Base-by-base conservation (phyloP, 1,284 basidiomycete species). In the Ustilago tritici region DNA sequence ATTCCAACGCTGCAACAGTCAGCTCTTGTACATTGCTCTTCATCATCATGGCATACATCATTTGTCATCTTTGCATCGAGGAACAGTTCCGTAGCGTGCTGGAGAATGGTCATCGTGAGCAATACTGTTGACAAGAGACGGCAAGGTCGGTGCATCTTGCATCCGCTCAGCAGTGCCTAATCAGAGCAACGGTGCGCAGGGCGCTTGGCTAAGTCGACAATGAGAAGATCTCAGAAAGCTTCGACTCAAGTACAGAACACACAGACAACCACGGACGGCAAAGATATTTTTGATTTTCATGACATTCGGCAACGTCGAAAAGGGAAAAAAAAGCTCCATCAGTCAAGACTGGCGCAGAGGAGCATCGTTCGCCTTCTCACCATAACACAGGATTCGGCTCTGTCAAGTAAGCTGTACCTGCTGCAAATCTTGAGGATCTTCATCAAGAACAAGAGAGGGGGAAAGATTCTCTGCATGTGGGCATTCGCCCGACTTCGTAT, bases 251-350 rank as follows among this genome's bases (percentile, higher is more conserved):
- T 1, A 49, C 10, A 4, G 19, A 7, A 49, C 9, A 19, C 17
- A 36, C 56, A 59, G 10, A 65, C 43, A 17, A 49, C 32, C 49
- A 50, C 49, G 31, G 17, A 50, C 49, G 31, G 31, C 10, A 14
- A 41, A 31, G 15, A 57, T 52, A 34, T 0, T 68, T 73, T 68
- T 73, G 70, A 73, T 58, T 73, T 73, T 57, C 70, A 73, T 73
- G 70, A 65, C 70, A 68, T 73, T 68, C 70, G 70, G 61, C 70
- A 73, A 73, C 70, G 70, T 56, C 54, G 64, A 72, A 31, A 66
- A 56, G 12, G 50, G 54, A 31, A 43, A 47, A 38, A 14, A 38
- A 32, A 23, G 12, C 47, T 47, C 57, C 57, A 61, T 10, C 14
- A 23, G 15, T 4, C n/a, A 28, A 14, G 50, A 57, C 58, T 54